A percentile compares a stretch with the other conserved stretches of the same genome.
These are phyloP conservation scores for Marasmius fiardii DNA, from an alignment of 1,284 basidiomycete genomes.

Conservation along the genomic window DNA sequence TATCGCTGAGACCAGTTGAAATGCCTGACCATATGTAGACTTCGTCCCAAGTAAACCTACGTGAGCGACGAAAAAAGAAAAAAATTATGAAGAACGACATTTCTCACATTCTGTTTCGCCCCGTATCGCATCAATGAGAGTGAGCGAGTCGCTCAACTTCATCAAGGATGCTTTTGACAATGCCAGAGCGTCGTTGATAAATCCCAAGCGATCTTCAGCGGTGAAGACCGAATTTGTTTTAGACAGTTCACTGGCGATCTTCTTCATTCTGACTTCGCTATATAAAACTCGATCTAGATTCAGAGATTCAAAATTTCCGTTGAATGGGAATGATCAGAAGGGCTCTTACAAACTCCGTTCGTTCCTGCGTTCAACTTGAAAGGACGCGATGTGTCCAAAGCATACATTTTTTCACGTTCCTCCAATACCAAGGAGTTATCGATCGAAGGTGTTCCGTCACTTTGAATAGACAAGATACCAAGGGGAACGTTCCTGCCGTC, in stretches of 20 bases:
- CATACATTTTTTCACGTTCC: slow-evolving; percentile 67
- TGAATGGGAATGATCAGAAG: no score
- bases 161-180: slow-evolving; percentile 81
- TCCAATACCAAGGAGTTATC: slow-evolving; percentile 72
- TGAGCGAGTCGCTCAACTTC: slow-evolving; percentile 76
- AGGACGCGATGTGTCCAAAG: slow-evolving; percentile 67
- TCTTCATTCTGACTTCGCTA: slow-evolving; percentile 73
- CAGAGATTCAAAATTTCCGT: no score
- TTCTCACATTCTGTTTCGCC: slow-evolving; percentile 77
- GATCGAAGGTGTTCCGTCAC: slow-evolving; percentile 53
- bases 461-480: slow-evolving; percentile 64
- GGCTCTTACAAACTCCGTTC: slow-evolving; percentile 86
- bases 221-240: slow-evolving; percentile 66
- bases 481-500: slow-evolving; percentile 73
- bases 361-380: slow-evolving; percentile 92
- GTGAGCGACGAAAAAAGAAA: no score
- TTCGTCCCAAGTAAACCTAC: no score
- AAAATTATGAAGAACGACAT: slow-evolving; percentile 25
- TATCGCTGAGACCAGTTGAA: slow-evolving; percentile 47
- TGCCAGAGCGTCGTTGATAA: slow-evolving; percentile 82
- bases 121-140: slow-evolving; percentile 65
- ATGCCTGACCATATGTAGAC: slow-evolving; percentile 77
- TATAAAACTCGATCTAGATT: slow-evolving; percentile 91
- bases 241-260: slow-evolving; percentile 80
- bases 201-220: slow-evolving; percentile 83